Base-by-base conservation (phyloP, 1,139 yeast species). In the Yamadazyma taylorii region DNA sequence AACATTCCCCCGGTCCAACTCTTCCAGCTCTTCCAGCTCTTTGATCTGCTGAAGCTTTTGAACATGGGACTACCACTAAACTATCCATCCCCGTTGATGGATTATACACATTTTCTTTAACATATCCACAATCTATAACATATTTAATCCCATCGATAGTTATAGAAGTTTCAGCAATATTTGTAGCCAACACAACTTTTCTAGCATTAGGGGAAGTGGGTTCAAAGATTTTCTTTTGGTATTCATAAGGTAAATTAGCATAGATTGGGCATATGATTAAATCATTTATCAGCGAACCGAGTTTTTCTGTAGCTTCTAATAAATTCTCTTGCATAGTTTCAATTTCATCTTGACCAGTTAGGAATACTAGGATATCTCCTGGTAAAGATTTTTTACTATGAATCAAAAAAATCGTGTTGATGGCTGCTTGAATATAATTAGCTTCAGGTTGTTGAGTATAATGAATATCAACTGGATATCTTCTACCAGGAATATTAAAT, bases 21-120 rank as follows among this genome's bases (percentile, higher is more conserved):
- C 98, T 81, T 6, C 98, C 98, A 0, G 97, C 98, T 63, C 98
- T 78, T 39, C 98, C 98, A 1, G 96, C 94, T 44, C 99, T 68
- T 63, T 92, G 99, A 47, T 89, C 90, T 0, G 97, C 97, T 24
- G 95, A 87, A 0, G 98, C 98, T 44, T 85, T 75, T 0, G 97
- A 90, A 47, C 96, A 88, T 0, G 96, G 92, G 0, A 79, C 79
- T 1, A 88, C 89, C 11, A 84, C 83, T 43, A 94, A 69, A 41
- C 88, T 82, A 51, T 90, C 97, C 90, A 92, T 87, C 2, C 96
- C 96, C 0, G 92, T 79, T 7, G 80, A 63, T 1, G 96, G 83
- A 52, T 87, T 87, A 60, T 75, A 90, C 1, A 81, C 80, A 51
- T 87, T 89, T 47, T 89, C 89, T 56, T 92, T 92, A 12, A 89